Evolutionary conservation across 352 stramenopile species (phyloP), one percentile per base, ranked within the genome.

Genomic region (Halophytophthora batemanensis): DNA sequence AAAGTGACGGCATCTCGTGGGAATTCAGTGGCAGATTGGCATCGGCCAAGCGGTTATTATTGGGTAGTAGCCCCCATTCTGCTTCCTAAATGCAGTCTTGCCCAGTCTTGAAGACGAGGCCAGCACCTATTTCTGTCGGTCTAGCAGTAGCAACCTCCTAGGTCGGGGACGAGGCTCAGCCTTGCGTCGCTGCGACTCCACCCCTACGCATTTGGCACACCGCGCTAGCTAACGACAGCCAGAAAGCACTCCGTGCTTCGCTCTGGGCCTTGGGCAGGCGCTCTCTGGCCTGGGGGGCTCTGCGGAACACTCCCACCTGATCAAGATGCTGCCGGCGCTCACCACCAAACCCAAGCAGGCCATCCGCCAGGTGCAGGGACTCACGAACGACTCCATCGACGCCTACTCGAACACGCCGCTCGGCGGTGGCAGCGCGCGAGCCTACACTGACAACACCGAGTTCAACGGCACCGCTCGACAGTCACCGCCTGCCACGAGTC

Each of bases 321-420:
- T 8, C 25, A 31, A 31, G 25, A 87, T 90, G 78, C 71, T 93
- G 31, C 83, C 83, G 43, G 79, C 83, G 50, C 77, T 94, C 54
- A 90, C 75, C 28, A 85, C 80, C 45, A 87, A 87, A 52, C 81
- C 83, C 36, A 94, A 92, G 69, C 77, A 92, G 65, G 67, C 74
- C n/a, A 68, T 86, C 41, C 79, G 82, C 28, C 83, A 94, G 50
- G 69, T 94, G 28, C 72, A 88, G 47, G 77, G 82, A 6, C 74
- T 94, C 54, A 84, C 76, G 39, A 82, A 94, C 71, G 83, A 92
- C 67, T 90, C 81, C 35, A 94, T 94, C 64, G 83, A 94, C 54
- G 75, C 81, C 45, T 94, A 94, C 49, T 74, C 81, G 22, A 87
- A 90, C 46, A 82, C 69, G 41, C 61, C 75, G 4, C 47, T 77